These are phyloP conservation scores for Berberis thunbergii DNA, from an alignment of 164 flowering plant genomes.

Conservation along the genomic window DNA sequence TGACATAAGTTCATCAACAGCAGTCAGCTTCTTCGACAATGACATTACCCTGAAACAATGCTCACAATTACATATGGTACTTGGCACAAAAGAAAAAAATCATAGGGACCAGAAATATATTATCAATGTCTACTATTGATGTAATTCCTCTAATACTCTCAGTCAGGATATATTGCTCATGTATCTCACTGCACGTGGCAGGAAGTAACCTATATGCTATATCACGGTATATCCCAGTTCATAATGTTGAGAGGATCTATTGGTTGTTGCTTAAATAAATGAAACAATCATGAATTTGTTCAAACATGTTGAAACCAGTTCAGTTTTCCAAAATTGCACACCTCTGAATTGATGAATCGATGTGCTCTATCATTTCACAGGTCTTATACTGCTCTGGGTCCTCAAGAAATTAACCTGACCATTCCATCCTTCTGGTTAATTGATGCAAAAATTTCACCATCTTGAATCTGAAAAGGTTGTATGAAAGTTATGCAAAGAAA, in stretches of 20 bases:
- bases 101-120: background rate
- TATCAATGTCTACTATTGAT: no score
- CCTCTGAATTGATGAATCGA: constrained; percentile 86
- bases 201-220: no score
- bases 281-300: background rate
- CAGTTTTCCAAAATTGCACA: constrained; percentile 12
- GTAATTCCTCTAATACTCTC: no score
- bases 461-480: constrained; percentile 59
- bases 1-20: constrained; percentile 72
- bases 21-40: constrained; percentile 65
- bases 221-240: background rate
- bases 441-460: constrained; percentile 88
- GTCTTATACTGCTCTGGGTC: constrained; percentile 95
- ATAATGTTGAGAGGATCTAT: background rate
- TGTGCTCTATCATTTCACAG: constrained; percentile 78
- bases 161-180: no score
- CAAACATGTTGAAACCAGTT: background rate
- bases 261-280: background rate
- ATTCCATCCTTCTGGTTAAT: constrained; percentile 99
- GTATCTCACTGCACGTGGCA: no score
- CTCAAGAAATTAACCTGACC: constrained; percentile 92
- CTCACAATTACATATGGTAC: background rate
- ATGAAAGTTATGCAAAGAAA: background rate
- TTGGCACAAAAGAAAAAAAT: background rate
- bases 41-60: constrained; percentile 40